phyloP scores from a whole-genome alignment of 805 yeast species.

The Candida golubevii region DNA sequence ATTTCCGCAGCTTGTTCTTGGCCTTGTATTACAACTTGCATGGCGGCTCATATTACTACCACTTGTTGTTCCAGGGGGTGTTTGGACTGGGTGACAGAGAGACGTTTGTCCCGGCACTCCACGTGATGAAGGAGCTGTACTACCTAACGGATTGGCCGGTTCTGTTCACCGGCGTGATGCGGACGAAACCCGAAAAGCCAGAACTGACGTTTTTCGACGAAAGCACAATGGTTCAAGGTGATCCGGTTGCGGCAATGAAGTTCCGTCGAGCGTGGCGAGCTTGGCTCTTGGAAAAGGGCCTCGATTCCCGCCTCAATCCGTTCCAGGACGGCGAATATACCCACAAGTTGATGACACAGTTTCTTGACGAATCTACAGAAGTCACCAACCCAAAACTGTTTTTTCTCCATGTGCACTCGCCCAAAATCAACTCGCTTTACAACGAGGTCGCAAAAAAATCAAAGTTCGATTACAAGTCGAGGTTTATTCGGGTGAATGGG shows the following conservation, averaged over 20 bases:
- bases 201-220: constrained; percentile 19
- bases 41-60: constrained; percentile 27
- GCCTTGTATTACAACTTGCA: constrained; percentile 33
- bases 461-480: constrained; percentile 18
- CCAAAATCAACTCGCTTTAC: constrained; percentile 28
- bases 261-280: constrained; percentile 23
- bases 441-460: constrained; percentile 15
- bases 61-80: constrained; percentile 33
- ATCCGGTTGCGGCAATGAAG: constrained; percentile 21
- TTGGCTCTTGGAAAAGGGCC: constrained; percentile 20
- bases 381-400: constrained; percentile 20
- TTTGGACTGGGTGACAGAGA: constrained; percentile 35
- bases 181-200: constrained; percentile 2
- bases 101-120: constrained; percentile 36
- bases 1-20: constrained; percentile 27
- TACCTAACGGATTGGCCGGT: constrained; percentile 19
- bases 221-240: constrained; percentile 31
- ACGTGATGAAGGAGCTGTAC: constrained; percentile 31
- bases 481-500: constrained; percentile 25
- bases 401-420: constrained; percentile 32
- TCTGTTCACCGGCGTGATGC: constrained; percentile 14
- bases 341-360: constrained; percentile 18
- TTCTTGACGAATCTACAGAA: constrained; percentile 9
- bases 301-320: constrained; percentile 30
- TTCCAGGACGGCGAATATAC: constrained; percentile 28